Evolutionary conservation across 495 filamentous ascomycete genomes (phyloP).

Genomic region (Recurvomyces mirabilis): DNA sequence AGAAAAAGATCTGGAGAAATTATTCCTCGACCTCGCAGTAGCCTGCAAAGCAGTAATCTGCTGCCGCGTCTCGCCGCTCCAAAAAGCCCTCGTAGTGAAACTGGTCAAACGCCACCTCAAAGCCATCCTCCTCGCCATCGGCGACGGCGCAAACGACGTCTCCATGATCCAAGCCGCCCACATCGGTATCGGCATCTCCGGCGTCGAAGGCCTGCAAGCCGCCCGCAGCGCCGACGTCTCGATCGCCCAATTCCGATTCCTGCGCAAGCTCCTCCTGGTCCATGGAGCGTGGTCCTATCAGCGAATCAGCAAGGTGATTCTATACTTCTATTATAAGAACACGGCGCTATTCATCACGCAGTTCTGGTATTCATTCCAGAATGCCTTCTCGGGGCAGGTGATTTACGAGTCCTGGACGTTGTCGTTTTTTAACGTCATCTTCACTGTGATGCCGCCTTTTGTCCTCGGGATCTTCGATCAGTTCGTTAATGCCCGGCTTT

Average conservation of each 20-base stretch:
- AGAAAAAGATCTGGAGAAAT: conserved; percentile 85
- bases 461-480: conserved; percentile 97
- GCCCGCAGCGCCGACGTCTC: conserved; percentile 92
- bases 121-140: conserved; percentile 86
- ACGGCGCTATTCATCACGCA: conserved; percentile 98
- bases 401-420: conserved; percentile 99
- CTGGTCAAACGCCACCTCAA: conserved; percentile 93
- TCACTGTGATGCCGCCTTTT: conserved; percentile 86
- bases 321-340: conserved; percentile 99
- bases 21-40: conserved; percentile 86
- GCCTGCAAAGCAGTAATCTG: conserved; percentile 98
- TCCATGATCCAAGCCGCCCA: conserved; percentile 99
- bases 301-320: conserved; percentile 86
- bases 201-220: conserved; percentile 96
- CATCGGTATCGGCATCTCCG: conserved; percentile 95
- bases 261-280: conserved; percentile 88
- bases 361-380: conserved; percentile 99
- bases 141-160: conserved; percentile 96
- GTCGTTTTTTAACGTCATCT: conserved; percentile 98
- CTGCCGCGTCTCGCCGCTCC: conserved; percentile 96
- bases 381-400: conserved; percentile 92
- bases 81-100: conserved; percentile 97
- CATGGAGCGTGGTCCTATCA: conserved; percentile 98
- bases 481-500: conserved; percentile 88
- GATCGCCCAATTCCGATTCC: conserved; percentile 92